Evolutionary conservation across 805 yeast species (phyloP), one percentile per base, ranked within the genome.

Genomic region (Dipodascus geniculatus): DNA sequence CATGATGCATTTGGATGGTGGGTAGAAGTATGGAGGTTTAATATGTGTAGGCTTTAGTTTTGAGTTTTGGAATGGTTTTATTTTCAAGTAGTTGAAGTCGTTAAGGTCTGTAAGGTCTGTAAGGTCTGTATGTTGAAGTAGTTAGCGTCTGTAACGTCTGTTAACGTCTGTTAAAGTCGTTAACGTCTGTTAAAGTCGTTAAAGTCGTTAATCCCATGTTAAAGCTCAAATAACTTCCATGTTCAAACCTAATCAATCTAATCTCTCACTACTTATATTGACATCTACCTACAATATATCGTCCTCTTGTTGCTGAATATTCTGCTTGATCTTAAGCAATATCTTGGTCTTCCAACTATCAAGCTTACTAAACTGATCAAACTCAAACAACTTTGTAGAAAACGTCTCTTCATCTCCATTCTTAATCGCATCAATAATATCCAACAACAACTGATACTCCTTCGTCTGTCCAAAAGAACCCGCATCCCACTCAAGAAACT

Each of bases 271-370:
- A 17, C 11, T 8, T 48, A 17, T 20, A 8, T 8, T 6, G n/a
- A n/a, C n/a, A n/a, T n/a, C n/a, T n/a, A 49, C 8, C 28, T 47
- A 47, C 49, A 47, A 22, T 8, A 74, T 68, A 63, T 86, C 90
- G 51, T 85, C 93, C 54, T 85, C 95, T 50, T 81, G 84, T 53
- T 79, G 82, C 38, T 81, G 79, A 50, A 87, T 82, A 2, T 77
- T 70, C 59, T 78, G 83, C 71, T 93, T 93, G 62, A 93, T 82
- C 69, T 84, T 85, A 61, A 91, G 76, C 60, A 93, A 76, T 51
- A 93, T 72, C 24, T 85, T 81, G 11, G 96, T 87, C 73, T 87
- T 88, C 84, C 96, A 85, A 63, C 85, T 87, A 66, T 93, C 99
- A 54, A 93, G 78, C 68, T 88, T 88, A 58, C 82, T 74, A 68